Conservation (phyloP, 1,284 basidiomycete species). For the Sanghuangporus sanghuang region DNA sequence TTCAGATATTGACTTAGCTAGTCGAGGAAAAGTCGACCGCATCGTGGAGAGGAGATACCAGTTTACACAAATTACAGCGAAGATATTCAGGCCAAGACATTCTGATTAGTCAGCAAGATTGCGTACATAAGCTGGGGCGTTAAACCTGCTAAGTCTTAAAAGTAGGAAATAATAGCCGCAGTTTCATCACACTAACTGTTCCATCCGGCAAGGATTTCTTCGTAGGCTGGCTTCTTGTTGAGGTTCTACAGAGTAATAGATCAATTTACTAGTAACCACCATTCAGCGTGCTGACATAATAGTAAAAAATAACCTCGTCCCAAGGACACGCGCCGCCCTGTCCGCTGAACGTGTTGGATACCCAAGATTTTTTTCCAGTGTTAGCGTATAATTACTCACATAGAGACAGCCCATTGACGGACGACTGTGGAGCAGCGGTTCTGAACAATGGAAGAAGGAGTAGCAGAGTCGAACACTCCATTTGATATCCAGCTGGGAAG, state of each 20-base stretch:
- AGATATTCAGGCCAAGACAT: not conserved
- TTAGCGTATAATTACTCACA: conserved; percentile 2
- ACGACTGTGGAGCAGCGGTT: conserved; percentile 21
- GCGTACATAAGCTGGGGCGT: not conserved
- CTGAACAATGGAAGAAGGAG: conserved; percentile 19
- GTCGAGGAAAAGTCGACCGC: conserved; percentile 43
- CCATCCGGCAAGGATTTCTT: conserved; percentile 19
- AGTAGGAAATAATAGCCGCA: not conserved
- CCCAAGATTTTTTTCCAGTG: no score
- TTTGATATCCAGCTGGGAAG: conserved; percentile 24
- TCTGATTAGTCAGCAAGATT: not conserved
- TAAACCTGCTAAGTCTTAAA: not conserved
- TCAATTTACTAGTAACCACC: not conserved
- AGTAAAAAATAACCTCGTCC: conserved; percentile 17
- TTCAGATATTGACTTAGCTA: conserved; percentile 61
- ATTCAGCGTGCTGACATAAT: not conserved
- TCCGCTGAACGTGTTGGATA: conserved; percentile 20
- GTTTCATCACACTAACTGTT: not conserved
- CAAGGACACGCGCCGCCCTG: conserved; percentile 22
- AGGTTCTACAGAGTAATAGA: conserved; percentile 13
- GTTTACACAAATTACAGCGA: not conserved
- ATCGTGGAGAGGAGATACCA: conserved; percentile 28
- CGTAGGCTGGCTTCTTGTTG: conserved; percentile 19
- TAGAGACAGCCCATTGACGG: conserved; percentile 18
- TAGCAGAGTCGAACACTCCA: conserved; percentile 19